Conservation (phyloP, 805 yeast genomes). For the Candida boidinii region DNA sequence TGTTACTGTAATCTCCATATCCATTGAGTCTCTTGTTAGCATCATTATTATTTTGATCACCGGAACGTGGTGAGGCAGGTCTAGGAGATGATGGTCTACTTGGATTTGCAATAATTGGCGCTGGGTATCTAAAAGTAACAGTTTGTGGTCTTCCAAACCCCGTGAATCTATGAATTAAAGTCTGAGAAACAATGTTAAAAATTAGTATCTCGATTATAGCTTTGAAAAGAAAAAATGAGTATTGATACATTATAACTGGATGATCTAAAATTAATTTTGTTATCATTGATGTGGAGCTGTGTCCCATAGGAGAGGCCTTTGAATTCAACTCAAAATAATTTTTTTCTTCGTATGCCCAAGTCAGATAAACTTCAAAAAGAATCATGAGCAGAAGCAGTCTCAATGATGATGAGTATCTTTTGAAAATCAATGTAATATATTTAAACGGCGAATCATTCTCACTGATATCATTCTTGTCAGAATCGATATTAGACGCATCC, state of each 20-base stretch:
- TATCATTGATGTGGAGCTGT: conserved; percentile 15
- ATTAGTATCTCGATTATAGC: conserved; percentile 35
- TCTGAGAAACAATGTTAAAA: conserved; percentile 11
- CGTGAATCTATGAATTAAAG: conserved; percentile 27
- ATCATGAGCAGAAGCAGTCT: conserved; percentile 55
- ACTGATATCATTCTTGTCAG: conserved; percentile 1
- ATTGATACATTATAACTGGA: conserved; percentile 39
- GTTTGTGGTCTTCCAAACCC: conserved; percentile 21
- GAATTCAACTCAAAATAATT: conserved; percentile 21
- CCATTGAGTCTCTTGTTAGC: too few species aligned
- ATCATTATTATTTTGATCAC: too few species aligned
- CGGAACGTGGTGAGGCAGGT: too few species aligned
- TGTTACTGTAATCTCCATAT: too few species aligned
- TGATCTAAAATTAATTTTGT: conserved; percentile 21
- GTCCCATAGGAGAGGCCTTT: conserved; percentile 2
- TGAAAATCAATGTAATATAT: too few species aligned
- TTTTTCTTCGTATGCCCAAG: conserved; percentile 87
- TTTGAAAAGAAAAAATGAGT: conserved; percentile 44
- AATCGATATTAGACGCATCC: too few species aligned
- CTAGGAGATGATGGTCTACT: too few species aligned
- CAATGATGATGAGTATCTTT: conserved; percentile 12
- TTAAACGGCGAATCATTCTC: too few species aligned
- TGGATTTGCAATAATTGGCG: too few species aligned
- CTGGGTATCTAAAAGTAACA: conserved; percentile 13
- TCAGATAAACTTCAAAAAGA: conserved; percentile 80